Conservation (phyloP, 352 stramenopile species). For the Thraustotheca clavata region DNA sequence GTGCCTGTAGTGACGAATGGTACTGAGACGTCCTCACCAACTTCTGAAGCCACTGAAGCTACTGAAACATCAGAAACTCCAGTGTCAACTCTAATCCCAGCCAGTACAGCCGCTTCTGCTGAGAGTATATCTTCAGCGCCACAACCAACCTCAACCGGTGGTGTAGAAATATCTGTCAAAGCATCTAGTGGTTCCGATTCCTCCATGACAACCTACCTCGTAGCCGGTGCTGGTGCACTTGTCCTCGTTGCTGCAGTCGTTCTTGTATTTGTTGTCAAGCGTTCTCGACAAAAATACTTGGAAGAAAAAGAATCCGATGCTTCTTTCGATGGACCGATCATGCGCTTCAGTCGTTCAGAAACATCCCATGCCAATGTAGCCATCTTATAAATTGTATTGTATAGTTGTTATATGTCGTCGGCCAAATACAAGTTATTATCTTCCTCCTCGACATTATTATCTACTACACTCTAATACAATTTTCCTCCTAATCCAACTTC, state of each 20-base stretch:
- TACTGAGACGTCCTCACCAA: not conserved
- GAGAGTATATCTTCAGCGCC: not conserved
- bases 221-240: not conserved
- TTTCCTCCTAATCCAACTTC: too few relatives aligned
- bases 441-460: too few relatives aligned
- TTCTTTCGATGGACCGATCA: slow-evolving; percentile 7
- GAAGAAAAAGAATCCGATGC: slow-evolving; percentile 14
- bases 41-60: not conserved
- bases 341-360: slow-evolving; percentile 4
- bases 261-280: slow-evolving; percentile 11
- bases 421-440: too few relatives aligned
- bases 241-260: not conserved
- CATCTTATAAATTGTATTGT: slow-evolving; percentile 11
- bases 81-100: not conserved
- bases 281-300: slow-evolving; percentile 15
- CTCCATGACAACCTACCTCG: not conserved
- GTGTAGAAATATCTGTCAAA: not conserved
- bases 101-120: not conserved
- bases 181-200: not conserved
- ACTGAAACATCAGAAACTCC: not conserved
- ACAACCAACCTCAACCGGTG: not conserved
- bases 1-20: not conserved
- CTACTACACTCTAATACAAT: too few relatives aligned
- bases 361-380: slow-evolving; percentile 12
- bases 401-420: not conserved